Conservation (phyloP, 1,284 basidiomycete species). For the Trichosporon sp. region DNA sequence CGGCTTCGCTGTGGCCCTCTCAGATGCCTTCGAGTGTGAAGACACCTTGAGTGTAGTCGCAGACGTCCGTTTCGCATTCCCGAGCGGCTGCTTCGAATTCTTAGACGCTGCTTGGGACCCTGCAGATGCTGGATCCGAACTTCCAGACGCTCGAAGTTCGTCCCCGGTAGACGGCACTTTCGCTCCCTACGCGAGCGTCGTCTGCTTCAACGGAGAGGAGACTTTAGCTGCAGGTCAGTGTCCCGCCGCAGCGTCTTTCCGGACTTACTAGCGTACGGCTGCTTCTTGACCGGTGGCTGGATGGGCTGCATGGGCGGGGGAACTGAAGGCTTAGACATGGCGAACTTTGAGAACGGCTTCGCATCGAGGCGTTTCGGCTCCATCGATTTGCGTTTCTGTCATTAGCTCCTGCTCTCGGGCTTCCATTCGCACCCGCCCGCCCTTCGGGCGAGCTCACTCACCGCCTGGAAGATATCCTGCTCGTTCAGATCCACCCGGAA, state of each 20-base stretch:
- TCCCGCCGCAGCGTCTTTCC: not conserved
- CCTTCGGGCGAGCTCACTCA: conserved; percentile 32
- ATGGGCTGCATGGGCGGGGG: not conserved
- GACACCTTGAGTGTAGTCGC: too few species aligned
- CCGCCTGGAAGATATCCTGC: conserved; percentile 66
- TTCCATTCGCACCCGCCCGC: too few species aligned
- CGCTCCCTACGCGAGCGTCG: not conserved
- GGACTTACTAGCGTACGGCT: not conserved
- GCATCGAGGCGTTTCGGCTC: conserved; percentile 34
- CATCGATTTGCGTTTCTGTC: conserved; percentile 60
- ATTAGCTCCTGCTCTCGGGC: too few species aligned
- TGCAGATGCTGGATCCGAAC: not conserved
- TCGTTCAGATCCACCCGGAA: conserved; percentile 65
- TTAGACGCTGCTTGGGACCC: not conserved
- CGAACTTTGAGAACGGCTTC: not conserved
- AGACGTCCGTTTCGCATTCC: too few species aligned
- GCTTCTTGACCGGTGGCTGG: too few species aligned
- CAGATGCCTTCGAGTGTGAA: too few species aligned
- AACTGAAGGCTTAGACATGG: not conserved
- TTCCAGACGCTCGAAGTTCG: too few species aligned
- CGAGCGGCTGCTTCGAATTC: too few species aligned
- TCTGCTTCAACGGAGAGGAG: not conserved
- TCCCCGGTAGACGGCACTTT: too few species aligned
- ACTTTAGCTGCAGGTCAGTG: not conserved
- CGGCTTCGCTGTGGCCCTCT: too few species aligned